Evolutionary conservation across 192 early-diverging fungal species (phyloP).

Genomic region (Backusella morwellensis): DNA sequence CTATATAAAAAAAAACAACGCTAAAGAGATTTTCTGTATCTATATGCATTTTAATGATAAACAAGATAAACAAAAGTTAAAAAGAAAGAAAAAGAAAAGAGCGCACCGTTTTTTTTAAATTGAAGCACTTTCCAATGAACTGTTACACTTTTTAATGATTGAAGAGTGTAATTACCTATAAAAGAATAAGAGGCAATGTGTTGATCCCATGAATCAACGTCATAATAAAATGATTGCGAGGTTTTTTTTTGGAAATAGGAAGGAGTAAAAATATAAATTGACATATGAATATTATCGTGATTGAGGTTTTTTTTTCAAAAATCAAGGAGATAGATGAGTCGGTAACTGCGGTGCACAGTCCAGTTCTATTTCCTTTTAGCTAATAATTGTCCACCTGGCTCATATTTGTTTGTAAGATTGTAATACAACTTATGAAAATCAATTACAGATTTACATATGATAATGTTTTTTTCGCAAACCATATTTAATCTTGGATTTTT

Average conservation of each 20-base stretch:
- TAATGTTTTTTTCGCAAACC: background rate
- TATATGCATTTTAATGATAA: background rate
- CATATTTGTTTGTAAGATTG: background rate
- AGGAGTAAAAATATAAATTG: background rate
- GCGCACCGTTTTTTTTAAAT: background rate
- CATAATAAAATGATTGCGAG: background rate
- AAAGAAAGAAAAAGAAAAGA: background rate
- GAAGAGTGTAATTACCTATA: background rate
- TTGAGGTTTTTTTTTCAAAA: background rate
- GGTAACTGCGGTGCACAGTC: background rate
- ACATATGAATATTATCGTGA: background rate
- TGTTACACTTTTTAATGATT: background rate
- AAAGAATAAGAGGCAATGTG: background rate
- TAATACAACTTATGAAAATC: conserved; percentile 4
- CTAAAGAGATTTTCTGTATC: background rate
- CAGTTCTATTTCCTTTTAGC: background rate
- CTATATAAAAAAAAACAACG: background rate
- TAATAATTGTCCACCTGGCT: background rate
- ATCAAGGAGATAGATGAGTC: background rate
- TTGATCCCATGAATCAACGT: background rate
- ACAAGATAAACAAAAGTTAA: background rate
- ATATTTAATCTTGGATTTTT: background rate
- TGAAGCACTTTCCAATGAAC: background rate
- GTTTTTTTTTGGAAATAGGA: background rate
- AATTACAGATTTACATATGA: background rate